Conservation (phyloP, 202 grass and related monocot species). For the Brachypodium distachyon region DNA sequence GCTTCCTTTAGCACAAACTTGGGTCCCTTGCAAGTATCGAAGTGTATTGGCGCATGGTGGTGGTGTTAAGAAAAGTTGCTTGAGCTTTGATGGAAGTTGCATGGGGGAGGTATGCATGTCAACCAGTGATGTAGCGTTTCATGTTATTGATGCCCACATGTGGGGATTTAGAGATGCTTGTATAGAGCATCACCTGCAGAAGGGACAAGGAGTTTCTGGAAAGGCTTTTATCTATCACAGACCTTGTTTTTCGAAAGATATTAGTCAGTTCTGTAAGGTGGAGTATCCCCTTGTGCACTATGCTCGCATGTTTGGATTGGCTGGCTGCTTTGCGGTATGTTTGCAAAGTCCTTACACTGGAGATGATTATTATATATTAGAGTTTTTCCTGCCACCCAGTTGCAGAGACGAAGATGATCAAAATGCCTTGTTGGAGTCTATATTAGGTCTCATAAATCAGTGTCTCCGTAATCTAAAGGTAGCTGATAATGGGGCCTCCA, state of each 20-base stretch:
- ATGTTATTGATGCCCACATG: conserved; percentile 65
- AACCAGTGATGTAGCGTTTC: conserved; percentile 84
- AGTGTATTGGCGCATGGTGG: conserved; percentile 82
- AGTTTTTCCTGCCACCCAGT: conserved; percentile 78
- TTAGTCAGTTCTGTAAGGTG: conserved; percentile 57
- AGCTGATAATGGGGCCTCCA: conserved; percentile 28
- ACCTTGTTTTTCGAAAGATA: conserved; percentile 75
- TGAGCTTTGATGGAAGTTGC: conserved; percentile 86
- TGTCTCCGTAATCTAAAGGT: conserved; percentile 71
- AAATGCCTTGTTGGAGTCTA: conserved; percentile 49
- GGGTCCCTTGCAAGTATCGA: conserved; percentile 81
- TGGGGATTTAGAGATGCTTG: conserved; percentile 97
- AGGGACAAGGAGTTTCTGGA: conserved; percentile 83
- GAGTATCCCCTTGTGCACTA: conserved; percentile 93
- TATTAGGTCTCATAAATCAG: conserved; percentile 46
- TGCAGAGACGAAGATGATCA: conserved; percentile 51
- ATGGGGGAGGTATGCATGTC: conserved; percentile 92
- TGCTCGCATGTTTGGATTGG: conserved; percentile 74
- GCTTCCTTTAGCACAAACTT: conserved; percentile 91
- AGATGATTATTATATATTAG: conserved; percentile 83
- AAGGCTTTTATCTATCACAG: conserved; percentile 52
- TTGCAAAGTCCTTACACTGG: conserved; percentile 74
- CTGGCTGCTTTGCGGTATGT: conserved; percentile 76
- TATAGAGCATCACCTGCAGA: conserved; percentile 90
- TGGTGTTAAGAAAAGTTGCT: conserved; percentile 74